Evolutionary conservation across 495 filamentous ascomycete species (phyloP).

Genomic region (Aspergillus leporis): DNA sequence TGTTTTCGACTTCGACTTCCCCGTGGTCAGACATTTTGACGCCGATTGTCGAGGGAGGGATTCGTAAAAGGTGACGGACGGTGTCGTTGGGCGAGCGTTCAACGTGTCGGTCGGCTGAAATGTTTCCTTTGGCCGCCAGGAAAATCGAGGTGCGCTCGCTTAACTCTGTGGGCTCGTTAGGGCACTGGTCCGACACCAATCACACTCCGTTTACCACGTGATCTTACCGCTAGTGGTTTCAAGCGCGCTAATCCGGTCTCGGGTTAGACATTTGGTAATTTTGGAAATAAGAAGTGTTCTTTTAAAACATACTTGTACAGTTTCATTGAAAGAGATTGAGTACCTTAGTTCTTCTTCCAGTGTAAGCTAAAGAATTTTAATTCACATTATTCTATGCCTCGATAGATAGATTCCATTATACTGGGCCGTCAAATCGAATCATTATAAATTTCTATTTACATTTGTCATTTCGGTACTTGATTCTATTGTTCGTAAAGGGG

Average conservation of each 20-base stretch:
- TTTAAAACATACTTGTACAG: no score
- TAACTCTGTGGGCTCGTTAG: conserved; percentile 45
- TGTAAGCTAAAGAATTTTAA: no score
- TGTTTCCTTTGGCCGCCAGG: conserved; percentile 28
- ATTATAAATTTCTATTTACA: no score
- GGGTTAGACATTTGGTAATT: conserved; percentile 2
- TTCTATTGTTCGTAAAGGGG: no score
- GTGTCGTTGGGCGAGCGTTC: conserved; percentile 43
- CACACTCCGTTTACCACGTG: conserved; percentile 23
- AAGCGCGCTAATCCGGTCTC: not conserved
- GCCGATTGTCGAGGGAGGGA: conserved; percentile 44
- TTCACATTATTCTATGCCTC: no score
- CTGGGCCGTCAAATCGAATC: no score
- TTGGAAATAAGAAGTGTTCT: not conserved
- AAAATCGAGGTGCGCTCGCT: conserved; percentile 50
- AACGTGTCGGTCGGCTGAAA: conserved; percentile 37
- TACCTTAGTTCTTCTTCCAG: no score
- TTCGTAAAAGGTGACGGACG: conserved; percentile 43
- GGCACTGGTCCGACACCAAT: conserved; percentile 33
- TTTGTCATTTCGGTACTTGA: no score
- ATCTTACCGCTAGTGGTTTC: not conserved
- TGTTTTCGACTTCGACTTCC: conserved; percentile 88
- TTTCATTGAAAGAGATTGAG: no score
- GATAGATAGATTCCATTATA: no score
- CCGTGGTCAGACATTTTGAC: conserved; percentile 91